Percentiles rank a stretch among this genome's conserved stretches.
Evolutionary conservation across 148 eudicot species (phyloP).

Genomic region (Rheum nobile): DNA sequence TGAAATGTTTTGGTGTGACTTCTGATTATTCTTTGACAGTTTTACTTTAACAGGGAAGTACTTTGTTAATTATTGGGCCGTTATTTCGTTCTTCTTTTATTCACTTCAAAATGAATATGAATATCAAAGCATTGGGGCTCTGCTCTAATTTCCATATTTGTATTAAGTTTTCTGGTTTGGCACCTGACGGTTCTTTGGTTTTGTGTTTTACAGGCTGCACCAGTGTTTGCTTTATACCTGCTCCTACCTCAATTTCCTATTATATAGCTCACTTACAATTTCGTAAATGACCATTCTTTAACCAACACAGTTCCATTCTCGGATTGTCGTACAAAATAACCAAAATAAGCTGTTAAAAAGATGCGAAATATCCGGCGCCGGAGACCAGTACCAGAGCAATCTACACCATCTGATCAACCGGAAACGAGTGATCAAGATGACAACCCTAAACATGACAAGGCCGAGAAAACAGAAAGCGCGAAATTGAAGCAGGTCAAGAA

Average conservation of each 20-base stretch:
- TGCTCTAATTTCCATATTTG: background rate
- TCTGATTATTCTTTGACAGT: background rate
- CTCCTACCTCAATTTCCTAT: background rate
- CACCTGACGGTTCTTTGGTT: background rate
- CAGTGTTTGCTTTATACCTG: background rate
- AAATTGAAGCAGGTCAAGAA: slow-evolving; percentile 13
- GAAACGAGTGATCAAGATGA: slow-evolving; percentile 1
- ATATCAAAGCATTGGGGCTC: background rate
- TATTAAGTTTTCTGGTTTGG: background rate
- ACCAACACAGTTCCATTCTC: background rate
- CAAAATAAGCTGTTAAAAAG: background rate
- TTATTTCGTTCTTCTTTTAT: background rate
- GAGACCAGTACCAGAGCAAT: slow-evolving; percentile 1
- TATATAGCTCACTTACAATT: background rate
- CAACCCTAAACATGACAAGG: background rate
- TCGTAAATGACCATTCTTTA: background rate
- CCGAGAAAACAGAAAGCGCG: background rate
- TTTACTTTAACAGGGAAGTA: background rate
- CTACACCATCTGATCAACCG: slow-evolving; percentile 5
- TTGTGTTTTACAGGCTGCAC: background rate
- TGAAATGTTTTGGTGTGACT: background rate
- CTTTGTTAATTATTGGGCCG: background rate
- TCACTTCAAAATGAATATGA: background rate
- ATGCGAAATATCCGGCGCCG: background rate
- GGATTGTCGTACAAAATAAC: background rate